Conservation (phyloP, 345 rosid genomes). For the Eucalyptus marginata region DNA sequence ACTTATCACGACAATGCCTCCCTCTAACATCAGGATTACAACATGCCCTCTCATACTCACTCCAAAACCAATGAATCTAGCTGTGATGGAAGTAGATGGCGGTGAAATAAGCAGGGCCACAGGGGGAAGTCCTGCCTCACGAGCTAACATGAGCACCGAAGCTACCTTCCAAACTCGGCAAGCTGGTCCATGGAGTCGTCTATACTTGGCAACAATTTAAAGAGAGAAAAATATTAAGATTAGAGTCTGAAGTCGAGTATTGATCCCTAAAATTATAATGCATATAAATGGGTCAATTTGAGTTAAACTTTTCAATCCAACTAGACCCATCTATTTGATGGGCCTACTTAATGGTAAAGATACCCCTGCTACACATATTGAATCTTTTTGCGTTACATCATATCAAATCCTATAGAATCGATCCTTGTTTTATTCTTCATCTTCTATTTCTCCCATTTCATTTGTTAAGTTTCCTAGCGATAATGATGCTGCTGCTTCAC, state of each 20-base stretch:
- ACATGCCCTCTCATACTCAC: neutral
- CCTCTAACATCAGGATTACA: neutral
- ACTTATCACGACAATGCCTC: neutral
- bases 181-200: neutral
- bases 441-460: neutral
- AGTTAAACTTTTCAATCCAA: too few species aligned
- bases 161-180: neutral
- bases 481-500: neutral
- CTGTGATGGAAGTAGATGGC: neutral
- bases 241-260: rapidly evolving
- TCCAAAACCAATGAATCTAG: neutral
- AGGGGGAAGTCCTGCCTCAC: neutral
- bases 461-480: neutral
- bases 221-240: too few species aligned
- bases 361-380: too few species aligned
- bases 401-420: too few species aligned
- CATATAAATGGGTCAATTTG: too few species aligned
- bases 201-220: neutral
- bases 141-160: neutral
- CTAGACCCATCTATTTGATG: too few species aligned
- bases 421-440: neutral
- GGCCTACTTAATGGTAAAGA: neutral
- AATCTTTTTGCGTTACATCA: rapidly evolving
- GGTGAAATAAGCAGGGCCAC: neutral
- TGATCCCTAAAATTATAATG: neutral